phyloP scores from a whole-genome alignment of 176 grass and related monocot species.

The Avena sativa region DNA sequence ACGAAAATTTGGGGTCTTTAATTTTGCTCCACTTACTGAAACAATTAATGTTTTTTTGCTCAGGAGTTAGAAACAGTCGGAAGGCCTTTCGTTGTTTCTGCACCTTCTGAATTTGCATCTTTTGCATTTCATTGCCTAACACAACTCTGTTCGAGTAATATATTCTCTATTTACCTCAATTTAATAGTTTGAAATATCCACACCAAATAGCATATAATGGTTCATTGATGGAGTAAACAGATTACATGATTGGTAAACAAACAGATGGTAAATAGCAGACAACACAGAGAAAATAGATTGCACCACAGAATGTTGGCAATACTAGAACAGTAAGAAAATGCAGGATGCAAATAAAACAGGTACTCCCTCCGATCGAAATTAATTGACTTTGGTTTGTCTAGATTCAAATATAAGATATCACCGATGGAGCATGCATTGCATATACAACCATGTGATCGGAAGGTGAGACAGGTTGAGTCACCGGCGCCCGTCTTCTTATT shows the following conservation, averaged over 20 bases:
- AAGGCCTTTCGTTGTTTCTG: not conserved
- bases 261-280: no score
- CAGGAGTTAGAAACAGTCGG: not conserved
- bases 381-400: no score
- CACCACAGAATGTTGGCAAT: no score
- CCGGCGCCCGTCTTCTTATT: not conserved
- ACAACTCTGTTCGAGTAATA: not conserved
- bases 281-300: no score
- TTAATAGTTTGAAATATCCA: not conserved
- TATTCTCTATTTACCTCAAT: not conserved
- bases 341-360: not conserved
- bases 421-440: not conserved
- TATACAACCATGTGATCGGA: not conserved
- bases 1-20: not conserved
- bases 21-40: not conserved
- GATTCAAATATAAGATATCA: no score
- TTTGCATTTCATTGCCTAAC: not conserved
- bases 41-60: not conserved
- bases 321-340: not conserved
- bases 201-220: not conserved
- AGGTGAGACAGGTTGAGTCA: conserved; percentile 1
- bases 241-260: not conserved
- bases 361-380: no score
- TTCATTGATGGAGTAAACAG: not conserved
- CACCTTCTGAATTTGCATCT: not conserved